Base-by-base conservation (phyloP, 139 green algal genomes). In the Micractinium sp. region DNA sequence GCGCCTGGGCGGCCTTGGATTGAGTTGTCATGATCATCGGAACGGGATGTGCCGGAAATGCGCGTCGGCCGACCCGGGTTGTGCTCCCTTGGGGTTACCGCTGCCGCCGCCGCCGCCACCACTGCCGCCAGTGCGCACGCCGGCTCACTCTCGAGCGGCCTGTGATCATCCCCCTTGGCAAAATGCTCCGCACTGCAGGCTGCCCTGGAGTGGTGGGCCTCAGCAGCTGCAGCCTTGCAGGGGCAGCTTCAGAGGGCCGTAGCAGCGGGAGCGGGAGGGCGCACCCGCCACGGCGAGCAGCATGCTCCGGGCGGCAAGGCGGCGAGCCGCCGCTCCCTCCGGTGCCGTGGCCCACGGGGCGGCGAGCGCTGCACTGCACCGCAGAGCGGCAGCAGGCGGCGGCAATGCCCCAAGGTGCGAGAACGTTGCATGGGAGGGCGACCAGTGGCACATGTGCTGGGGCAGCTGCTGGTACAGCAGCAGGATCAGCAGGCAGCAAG, bases 291-390 rank as follows among this genome's bases (percentile, higher is more conserved):
- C 18, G 33, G 33, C 74, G 36, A 41, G 74, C 74, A 80, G 74
- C 35, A 7, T 20, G 71, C 27, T 20, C 27, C 75, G 29, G 20
- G 63, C 82, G 39, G 23, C 82, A 5, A 9, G 33, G 63, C 82
- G 66, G 66, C 38, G 27, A 9, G 29, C 20, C 18, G n/a, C 36
- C 22, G 20, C 60, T 14, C n/a, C 60, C 63, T 60, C 82, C 82
- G 31, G 25, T 60, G 61, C 60, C 82, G 1, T 81, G 83, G 83
- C 83, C 66, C 9, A n/a, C 67, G 0, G 25, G 66, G 5, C 63
- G 29, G 33, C 33, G 67, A 4, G 27, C 83, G 22, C 83, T 87
- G 83, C 83, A 87, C 66, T 80, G 83, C 83, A 33, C 13, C 9
- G 82, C 38, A 31, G 38, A 38, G 29, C 41, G 66, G 25, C 38